phyloP scores from a whole-genome alignment of 495 filamentous ascomycete genomes.

The Talaromyces wortmannii region DNA sequence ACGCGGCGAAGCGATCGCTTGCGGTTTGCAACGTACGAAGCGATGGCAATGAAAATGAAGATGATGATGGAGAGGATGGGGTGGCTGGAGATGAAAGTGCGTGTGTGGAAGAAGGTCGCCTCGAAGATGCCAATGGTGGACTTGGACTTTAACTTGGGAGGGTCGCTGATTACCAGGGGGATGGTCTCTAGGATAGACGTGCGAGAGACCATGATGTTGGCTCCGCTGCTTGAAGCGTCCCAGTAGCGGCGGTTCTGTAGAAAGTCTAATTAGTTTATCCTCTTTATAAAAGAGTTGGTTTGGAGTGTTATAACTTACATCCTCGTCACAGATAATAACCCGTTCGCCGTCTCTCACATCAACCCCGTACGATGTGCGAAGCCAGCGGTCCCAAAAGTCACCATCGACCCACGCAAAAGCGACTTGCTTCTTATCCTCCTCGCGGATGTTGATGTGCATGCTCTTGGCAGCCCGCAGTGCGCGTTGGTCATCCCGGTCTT shows the following conservation, averaged over 20 bases:
- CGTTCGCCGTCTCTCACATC: conserved; percentile 78
- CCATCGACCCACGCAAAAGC: conserved; percentile 98
- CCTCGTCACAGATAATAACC: conserved; percentile 96
- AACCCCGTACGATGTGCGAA: conserved; percentile 88
- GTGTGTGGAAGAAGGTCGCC: conserved; percentile 70
- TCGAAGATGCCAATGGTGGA: conserved; percentile 73
- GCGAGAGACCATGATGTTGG: conserved; percentile 79
- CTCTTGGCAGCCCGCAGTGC: conserved; percentile 83
- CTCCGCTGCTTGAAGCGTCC: conserved; percentile 85
- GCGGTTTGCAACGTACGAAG: conserved; percentile 21
- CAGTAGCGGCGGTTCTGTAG: conserved; percentile 83
- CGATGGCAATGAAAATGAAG: conserved; percentile 37
- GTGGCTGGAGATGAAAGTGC: conserved; percentile 59
- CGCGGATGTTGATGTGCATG: conserved; percentile 83
- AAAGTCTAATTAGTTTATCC: conserved; percentile 17
- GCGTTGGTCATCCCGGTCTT: conserved; percentile 86
- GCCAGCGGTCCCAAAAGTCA: conserved; percentile 95
- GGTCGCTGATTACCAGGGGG: conserved; percentile 63
- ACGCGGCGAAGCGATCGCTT: conserved; percentile 24
- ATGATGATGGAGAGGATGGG: conserved; percentile 63
- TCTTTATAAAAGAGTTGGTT: not conserved
- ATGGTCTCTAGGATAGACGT: conserved; percentile 95
- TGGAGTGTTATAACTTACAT: conserved; percentile 59
- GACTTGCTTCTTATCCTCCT: conserved; percentile 80
- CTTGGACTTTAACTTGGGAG: conserved; percentile 81